A percentile compares a stretch with the other conserved stretches of the same genome.
These are phyloP conservation scores for Chlorella sp. DNA, from an alignment of 139 green algal species.

Conservation along the genomic window DNA sequence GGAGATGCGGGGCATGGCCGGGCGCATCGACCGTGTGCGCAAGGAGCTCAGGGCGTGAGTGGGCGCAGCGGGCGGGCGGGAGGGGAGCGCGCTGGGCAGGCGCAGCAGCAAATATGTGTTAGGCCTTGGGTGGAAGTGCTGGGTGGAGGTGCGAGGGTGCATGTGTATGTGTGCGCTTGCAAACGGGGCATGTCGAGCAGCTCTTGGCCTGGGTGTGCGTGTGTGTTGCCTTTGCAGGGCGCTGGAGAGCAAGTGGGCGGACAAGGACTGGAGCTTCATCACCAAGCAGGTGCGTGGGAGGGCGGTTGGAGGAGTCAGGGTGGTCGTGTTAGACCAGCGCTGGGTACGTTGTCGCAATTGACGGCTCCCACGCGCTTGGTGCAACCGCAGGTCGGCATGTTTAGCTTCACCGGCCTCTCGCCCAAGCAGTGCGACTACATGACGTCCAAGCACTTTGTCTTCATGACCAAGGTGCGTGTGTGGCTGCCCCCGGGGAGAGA, in stretches of 20 bases:
- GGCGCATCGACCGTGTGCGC: constrained; percentile 86
- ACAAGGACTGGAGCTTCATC: constrained; percentile 91
- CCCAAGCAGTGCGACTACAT: constrained; percentile 72
- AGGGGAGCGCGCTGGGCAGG: too few relatives aligned
- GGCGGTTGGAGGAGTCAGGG: too few relatives aligned
- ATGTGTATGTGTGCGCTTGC: not conserved
- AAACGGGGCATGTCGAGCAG: too few relatives aligned
- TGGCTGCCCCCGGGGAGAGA: too few relatives aligned
- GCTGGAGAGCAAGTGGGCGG: constrained; percentile 56
- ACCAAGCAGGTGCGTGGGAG: constrained; percentile 88
- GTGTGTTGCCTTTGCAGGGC: too few relatives aligned
- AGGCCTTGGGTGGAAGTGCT: too few relatives aligned
- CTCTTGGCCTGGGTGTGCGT: too few relatives aligned
- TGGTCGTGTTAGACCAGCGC: too few relatives aligned
- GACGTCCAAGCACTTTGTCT: constrained; percentile 90
- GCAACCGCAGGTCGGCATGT: not conserved
- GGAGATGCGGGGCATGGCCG: constrained; percentile 95
- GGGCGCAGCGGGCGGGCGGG: not conserved
- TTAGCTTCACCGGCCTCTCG: constrained; percentile 81
- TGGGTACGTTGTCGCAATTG: too few relatives aligned
- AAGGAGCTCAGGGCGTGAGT: constrained; percentile 56
- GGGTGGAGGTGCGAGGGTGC: too few relatives aligned
- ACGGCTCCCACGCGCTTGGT: too few relatives aligned
- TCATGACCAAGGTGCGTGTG: constrained; percentile 97
- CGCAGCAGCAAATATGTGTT: too few relatives aligned